These are phyloP conservation scores for Heliamphora pulchella DNA, from an alignment of 179 eudicot genomes.

Conservation along the genomic window DNA sequence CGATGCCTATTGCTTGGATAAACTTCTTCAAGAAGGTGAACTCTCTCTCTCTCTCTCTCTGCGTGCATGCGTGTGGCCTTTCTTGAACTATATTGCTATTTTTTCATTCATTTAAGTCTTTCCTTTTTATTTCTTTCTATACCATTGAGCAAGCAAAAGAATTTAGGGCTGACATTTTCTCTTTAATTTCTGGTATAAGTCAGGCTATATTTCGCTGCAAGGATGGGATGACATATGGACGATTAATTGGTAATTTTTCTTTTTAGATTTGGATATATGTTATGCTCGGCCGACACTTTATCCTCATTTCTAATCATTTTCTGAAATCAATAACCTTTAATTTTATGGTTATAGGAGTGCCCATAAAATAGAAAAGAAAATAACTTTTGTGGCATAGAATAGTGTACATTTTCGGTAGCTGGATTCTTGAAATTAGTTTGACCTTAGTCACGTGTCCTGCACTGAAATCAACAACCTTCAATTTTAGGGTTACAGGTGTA, in stretches of 20 bases:
- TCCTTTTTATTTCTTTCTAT: neutral
- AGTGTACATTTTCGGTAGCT: neutral
- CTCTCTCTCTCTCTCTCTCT: constrained; percentile 15
- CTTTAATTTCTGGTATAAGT: neutral
- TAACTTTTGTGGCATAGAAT: neutral
- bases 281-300: neutral
- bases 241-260: constrained; percentile 47
- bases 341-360: neutral
- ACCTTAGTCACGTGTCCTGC: neutral
- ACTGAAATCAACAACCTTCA: neutral
- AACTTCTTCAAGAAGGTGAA: constrained; percentile 55
- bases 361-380: neutral
- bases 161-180: neutral
- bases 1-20: constrained; percentile 43
- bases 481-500: neutral
- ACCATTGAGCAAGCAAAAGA: neutral
- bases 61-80: neutral
- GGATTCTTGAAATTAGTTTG: neutral
- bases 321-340: neutral
- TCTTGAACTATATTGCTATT: neutral
- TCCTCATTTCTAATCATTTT: neutral
- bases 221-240: constrained; percentile 54
- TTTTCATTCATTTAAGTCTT: neutral
- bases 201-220: constrained; percentile 53
- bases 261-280: neutral